Percentiles rank a stretch among this genome's conserved stretches.
Conservation (phyloP, 1,284 basidiomycete genomes). For the Austroboletus novae-zelandiae region DNA sequence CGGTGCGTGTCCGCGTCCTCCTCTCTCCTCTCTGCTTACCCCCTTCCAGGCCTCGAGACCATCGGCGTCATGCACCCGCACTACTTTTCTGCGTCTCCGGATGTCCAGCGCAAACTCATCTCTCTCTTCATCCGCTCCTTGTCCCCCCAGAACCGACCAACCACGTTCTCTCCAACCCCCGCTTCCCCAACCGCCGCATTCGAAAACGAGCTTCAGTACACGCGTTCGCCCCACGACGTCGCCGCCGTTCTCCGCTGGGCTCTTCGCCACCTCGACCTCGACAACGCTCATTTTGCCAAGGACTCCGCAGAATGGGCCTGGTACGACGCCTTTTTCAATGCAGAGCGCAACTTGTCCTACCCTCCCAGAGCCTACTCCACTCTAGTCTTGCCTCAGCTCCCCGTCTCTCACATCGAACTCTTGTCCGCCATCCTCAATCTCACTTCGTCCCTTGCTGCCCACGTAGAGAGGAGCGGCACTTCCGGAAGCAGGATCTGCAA, state of each 20-base stretch:
- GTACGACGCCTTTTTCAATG: conserved; percentile 60
- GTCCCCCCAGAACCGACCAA: conserved; percentile 41
- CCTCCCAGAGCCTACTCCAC: conserved; percentile 60
- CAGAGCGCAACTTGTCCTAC: conserved; percentile 56
- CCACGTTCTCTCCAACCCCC: conserved; percentile 49
- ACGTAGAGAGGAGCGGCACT: conserved; percentile 65
- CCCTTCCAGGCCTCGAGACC: conserved; percentile 58
- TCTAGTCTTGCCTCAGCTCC: conserved; percentile 54
- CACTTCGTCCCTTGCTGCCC: conserved; percentile 64
- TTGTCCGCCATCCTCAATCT: conserved; percentile 56
- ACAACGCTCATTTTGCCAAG: conserved; percentile 51
- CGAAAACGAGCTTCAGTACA: conserved; percentile 58
- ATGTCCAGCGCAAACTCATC: conserved; percentile 64
- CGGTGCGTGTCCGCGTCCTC: conserved; percentile 40
- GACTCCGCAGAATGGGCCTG: conserved; percentile 48
- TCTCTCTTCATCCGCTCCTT: conserved; percentile 69
- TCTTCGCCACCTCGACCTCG: conserved; percentile 64
- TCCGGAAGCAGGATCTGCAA: conserved; percentile 74
- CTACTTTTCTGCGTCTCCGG: conserved; percentile 70
- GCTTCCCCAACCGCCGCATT: conserved; percentile 49
- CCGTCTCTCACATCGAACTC: conserved; percentile 54
- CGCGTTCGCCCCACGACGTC: conserved; percentile 68
- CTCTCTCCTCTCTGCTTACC: not conserved
- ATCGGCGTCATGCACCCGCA: conserved; percentile 79
- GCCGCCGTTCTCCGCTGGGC: conserved; percentile 79